Base-by-base conservation (phyloP, 2,329 filamentous ascomycete species). In the Aspergillaceae sp. region DNA sequence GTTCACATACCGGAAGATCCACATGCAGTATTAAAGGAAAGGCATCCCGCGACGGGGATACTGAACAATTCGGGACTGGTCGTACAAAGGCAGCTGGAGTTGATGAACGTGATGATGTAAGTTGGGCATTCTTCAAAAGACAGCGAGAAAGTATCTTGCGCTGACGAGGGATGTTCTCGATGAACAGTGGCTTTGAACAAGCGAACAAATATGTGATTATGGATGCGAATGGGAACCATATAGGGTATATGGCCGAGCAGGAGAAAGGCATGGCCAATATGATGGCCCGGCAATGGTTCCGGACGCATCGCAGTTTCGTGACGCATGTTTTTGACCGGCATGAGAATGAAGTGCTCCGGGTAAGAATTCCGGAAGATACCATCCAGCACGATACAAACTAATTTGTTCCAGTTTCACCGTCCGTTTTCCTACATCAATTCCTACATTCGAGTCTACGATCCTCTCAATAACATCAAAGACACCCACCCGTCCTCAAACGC, bases 191-290 rank as follows among this genome's bases (percentile, higher is more conserved):
- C 1, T 83, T 83, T 52, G 80, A 84, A 61, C 80, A 84, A 60
- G 79, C 80, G 8, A 83, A 83, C 56, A 74, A 74, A 59, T 84
- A 84, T 58, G 73, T 81, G 9, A 81, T 84, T 42, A 76, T 83
- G 72, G 77, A 83, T 63, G 78, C 78, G 2, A 70, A 76, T 44
- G 80, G 80, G 4, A 76, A 78, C 48, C 80, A 81, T 51, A 71
- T 83, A 38, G 80, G 80, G 8, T 83, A 80, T 53, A 75, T 84
- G 57, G 80, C 78, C 30, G 80, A 84, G 61, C 74, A 76, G 55
- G 80, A 83, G 41, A 76, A 76, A 48, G 78, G 79, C 1, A 64
- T 83, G 46, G 77, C 72, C 2, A 75, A 68, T 46, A 71, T 74
- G 29, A 67, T 83, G 60, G 72, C 73, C 10, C 69, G 80, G 45